Evolutionary conservation across 805 yeast species (phyloP), one percentile per base, ranked within the genome.

Genomic region (Candida manassasensis): DNA sequence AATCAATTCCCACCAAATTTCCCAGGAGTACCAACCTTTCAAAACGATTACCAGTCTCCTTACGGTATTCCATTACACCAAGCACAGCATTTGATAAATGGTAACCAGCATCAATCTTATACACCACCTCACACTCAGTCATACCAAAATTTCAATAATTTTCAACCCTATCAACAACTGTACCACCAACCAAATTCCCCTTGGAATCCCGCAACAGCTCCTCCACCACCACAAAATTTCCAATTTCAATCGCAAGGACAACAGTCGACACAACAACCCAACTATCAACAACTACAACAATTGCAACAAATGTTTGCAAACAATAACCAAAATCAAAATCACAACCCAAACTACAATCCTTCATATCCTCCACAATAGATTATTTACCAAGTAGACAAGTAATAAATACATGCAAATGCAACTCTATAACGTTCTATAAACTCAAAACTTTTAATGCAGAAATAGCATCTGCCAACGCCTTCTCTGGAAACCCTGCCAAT

Each of bases 401-500:
- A 7, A 29, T 29, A 29, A 17, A 29, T 29, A 29, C 19, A 14
- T 29, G 5, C 18, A 13, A 31, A 26, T 26, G 32, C 18, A 10
- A 26, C 18, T 19, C 34, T 34, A 17, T 43, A 39, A 21, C 19
- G 10, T 31, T 26, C 27, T 37, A 30, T 21, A 21, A 26, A 30
- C 14, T 22, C 26, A 38, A 29, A 18, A 41, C 13, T 21, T 35
- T 32, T 21, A 49, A 42, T 25, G 54, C 56, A 12, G 53, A 43
- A 21, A 49, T 44, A 1, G 94, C 95, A 25, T 67, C 58, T 1
- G 57, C 41, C 12, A 86, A 47, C 1, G 87, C 86, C 3, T 56
- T 53, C 6, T 43, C 43, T 0, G 96, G 95, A 43, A 85, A 81
- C 0, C 94, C 94, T 0, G 95, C 94, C 49, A 79, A 58, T 47